Evolutionary conservation across 139 green algal genomes (phyloP).

Genomic region (Trebouxia sp.): DNA sequence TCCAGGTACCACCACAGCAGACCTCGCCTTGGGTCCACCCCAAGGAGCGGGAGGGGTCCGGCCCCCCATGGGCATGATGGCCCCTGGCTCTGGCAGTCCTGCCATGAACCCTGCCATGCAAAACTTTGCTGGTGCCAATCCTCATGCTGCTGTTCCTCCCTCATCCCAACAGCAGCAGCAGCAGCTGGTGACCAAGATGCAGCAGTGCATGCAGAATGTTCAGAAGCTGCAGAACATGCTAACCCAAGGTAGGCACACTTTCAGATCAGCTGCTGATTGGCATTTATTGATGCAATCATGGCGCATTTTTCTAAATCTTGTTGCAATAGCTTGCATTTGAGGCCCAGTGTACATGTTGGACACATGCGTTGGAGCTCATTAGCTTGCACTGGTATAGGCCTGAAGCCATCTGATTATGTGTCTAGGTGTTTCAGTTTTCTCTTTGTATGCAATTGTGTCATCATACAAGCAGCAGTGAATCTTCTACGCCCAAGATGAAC

Average conservation of each 20-base stretch:
- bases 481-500: too few relatives aligned
- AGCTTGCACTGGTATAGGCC: too few relatives aligned
- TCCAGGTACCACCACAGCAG: background rate
- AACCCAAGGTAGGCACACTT: background rate
- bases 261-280: too few relatives aligned
- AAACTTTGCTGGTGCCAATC: background rate
- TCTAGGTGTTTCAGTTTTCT: too few relatives aligned
- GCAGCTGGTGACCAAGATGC: constrained; percentile 5
- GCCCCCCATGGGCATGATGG: constrained; percentile 3
- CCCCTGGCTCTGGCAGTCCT: background rate
- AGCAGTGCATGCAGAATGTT: background rate
- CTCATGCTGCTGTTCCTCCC: background rate
- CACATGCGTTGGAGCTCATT: too few relatives aligned
- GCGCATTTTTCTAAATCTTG: background rate
- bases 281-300: too few relatives aligned
- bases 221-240: constrained; percentile 21
- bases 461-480: too few relatives aligned
- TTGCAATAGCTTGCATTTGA: too few relatives aligned
- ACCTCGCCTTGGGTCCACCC: background rate
- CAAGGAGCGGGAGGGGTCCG: background rate
- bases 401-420: too few relatives aligned
- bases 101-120: constrained; percentile 9
- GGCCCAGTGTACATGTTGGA: too few relatives aligned
- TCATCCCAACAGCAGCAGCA: constrained; percentile 12
- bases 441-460: too few relatives aligned